Evolutionary conservation across 805 yeast species (phyloP).

Genomic region (Diddensiella transvaalensis): DNA sequence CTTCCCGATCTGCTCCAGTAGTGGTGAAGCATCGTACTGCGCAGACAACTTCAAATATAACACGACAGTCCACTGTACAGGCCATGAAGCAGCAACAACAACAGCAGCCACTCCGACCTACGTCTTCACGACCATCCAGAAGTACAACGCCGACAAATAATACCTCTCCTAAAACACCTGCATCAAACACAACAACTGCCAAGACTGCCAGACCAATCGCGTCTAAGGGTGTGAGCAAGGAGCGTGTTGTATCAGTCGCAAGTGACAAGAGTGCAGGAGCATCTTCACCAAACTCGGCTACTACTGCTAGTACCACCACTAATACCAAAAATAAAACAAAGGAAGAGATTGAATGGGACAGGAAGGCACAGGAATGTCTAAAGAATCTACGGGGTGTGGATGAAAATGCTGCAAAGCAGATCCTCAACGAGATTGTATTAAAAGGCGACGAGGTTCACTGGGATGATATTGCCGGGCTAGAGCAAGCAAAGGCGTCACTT

Average conservation of each 20-base stretch:
- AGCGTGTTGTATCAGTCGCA: background rate
- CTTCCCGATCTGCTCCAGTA: conserved; percentile 3
- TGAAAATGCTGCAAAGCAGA: conserved; percentile 71
- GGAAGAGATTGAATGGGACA: conserved; percentile 32
- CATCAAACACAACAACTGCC: background rate
- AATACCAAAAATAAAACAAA: conserved; percentile 16
- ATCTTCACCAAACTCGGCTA: conserved; percentile 1
- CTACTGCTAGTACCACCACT: conserved; percentile 7
- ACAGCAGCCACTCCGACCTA: conserved; percentile 2
- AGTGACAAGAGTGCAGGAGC: background rate
- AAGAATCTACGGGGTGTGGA: conserved; percentile 63
- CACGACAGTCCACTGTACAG: background rate
- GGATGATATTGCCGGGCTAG: conserved; percentile 94
- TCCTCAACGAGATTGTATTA: conserved; percentile 81
- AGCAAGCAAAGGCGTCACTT: conserved; percentile 78
- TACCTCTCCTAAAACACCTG: background rate
- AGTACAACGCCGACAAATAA: background rate
- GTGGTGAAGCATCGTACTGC: background rate
- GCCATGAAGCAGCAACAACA: background rate
- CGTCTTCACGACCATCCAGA: background rate
- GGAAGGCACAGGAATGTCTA: conserved; percentile 31
- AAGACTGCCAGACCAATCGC: conserved; percentile 1
- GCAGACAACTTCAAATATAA: background rate
- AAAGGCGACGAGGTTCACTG: conserved; percentile 89
- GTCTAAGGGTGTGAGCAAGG: background rate